A percentile compares a stretch with the other conserved stretches of the same genome.
Conservation (phyloP, 495 filamentous ascomycete species). For the Penicillium longicatenatum region DNA sequence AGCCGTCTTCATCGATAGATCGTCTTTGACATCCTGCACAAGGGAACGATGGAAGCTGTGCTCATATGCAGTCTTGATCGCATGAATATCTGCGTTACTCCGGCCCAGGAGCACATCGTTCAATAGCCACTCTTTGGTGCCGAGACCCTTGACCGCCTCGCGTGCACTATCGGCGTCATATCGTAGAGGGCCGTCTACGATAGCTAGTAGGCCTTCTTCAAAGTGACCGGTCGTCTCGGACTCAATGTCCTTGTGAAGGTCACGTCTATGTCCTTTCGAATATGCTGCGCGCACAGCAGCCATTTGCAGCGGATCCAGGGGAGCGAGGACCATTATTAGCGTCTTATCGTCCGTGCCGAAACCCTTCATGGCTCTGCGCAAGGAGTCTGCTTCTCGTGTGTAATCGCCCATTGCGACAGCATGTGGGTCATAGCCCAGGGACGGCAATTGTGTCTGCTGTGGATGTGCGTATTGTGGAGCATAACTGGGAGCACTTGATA, state of each 20-base stretch:
- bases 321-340: constrained; percentile 65
- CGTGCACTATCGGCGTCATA: constrained; percentile 66
- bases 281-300: constrained; percentile 60
- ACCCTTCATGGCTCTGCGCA: constrained; percentile 87
- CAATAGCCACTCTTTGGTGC: constrained; percentile 81
- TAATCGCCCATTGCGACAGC: constrained; percentile 46
- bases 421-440: constrained; percentile 64
- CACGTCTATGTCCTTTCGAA: constrained; percentile 55
- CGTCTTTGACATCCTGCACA: constrained; percentile 67
- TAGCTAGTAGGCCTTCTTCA: constrained; percentile 63
- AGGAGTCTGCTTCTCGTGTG: constrained; percentile 52
- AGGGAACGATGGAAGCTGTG: constrained; percentile 61
- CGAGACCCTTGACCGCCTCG: constrained; percentile 70
- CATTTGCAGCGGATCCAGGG: constrained; percentile 72
- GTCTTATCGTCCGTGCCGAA: constrained; percentile 83
- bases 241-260: constrained; percentile 70
- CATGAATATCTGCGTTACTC: constrained; percentile 77
- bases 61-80: constrained; percentile 77
- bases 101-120: constrained; percentile 88
- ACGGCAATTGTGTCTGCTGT: constrained; percentile 36
- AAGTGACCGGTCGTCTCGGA: constrained; percentile 75
- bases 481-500: no score
- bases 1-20: constrained; percentile 82
- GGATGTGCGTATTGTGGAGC: background rate
- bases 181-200: constrained; percentile 73